phyloP scores from a whole-genome alignment of 768 basidiomycete genomes.

The Tulasnella sp. region DNA sequence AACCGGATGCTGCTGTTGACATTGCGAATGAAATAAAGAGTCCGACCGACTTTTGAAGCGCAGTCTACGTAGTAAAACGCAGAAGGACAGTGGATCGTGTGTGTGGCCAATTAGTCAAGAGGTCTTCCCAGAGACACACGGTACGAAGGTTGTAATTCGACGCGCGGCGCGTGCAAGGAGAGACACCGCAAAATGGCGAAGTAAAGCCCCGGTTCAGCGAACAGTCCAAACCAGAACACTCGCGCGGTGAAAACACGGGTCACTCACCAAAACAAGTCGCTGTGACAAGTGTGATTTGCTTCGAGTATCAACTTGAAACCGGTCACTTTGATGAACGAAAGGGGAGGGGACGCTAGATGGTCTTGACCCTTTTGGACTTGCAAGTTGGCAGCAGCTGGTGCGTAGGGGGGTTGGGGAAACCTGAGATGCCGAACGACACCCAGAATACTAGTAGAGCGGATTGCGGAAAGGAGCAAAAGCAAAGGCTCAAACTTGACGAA shows the following conservation, averaged over 20 bases:
- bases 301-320: neutral
- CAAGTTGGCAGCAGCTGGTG: neutral
- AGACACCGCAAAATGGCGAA: slow-evolving; percentile 4
- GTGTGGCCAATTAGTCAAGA: slow-evolving; percentile 10
- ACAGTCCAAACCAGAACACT: slow-evolving; percentile 1
- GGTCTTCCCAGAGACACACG: neutral
- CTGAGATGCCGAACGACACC: neutral
- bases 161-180: neutral
- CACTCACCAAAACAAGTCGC: slow-evolving; percentile 5
- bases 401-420: neutral
- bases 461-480: slow-evolving; percentile 10
- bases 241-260: slow-evolving; percentile 1
- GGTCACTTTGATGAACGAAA: neutral
- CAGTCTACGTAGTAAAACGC: slow-evolving; percentile 10
- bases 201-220: slow-evolving; percentile 1
- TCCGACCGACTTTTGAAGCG: neutral
- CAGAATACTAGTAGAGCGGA: slow-evolving; percentile 1
- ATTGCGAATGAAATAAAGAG: neutral
- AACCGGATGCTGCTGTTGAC: slow-evolving; percentile 23
- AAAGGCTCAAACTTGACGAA: slow-evolving; percentile 9
- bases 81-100: slow-evolving; percentile 1
- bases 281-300: neutral
- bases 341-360: neutral
- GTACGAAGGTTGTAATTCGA: neutral
- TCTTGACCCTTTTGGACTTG: neutral